Evolutionary conservation across 805 yeast genomes (phyloP), one percentile per base, ranked within the genome.

Genomic region (Ogataea corticis): DNA sequence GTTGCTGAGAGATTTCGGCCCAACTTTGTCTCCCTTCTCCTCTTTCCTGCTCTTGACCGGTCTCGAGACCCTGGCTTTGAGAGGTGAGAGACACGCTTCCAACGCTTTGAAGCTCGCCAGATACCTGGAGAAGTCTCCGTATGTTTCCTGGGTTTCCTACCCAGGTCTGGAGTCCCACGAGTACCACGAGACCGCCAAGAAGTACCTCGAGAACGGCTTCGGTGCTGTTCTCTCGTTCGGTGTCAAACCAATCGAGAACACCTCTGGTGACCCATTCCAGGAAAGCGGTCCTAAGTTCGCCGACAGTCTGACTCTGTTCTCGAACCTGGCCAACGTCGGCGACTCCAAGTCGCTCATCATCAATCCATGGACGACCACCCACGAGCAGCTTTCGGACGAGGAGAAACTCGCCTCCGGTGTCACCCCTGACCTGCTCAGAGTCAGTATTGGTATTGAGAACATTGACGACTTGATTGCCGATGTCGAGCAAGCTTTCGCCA

Each of bases 361-460:
- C 67, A 91, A 97, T 44, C 99, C 99, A 54, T 91, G 85, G 77
- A 89, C 79, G 70, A 94, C 98, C 33, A 92, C 98, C 19, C 99
- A 92, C 70, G 91, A 89, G 66, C 98, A 94, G 73, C 77, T 92
- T 62, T 68, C 73, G 33, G 89, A 87, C 37, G 86, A 82, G 54
- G 97, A 89, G 73, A 88, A 87, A 71, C 45, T 70, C 33, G 81
- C 85, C 12, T 76, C 95, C 40, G 97, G 97, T 69, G 97, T 92
- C 46, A 79, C 94, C 45, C 83, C 85, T 58, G 97, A 88, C 55
- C 77, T 89, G 62, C 82, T 92, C 58, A 84, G 99, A 72, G 84
- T 89, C 36, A 81, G 96, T 37, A 87, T 88, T 38, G 98, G 98
- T 63, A 85, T 89, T 43, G 98, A 91, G 72, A 83, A 79, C 66